Evolutionary conservation across 176 grass and related monocot genomes (phyloP).

Genomic region (Poa annua): DNA sequence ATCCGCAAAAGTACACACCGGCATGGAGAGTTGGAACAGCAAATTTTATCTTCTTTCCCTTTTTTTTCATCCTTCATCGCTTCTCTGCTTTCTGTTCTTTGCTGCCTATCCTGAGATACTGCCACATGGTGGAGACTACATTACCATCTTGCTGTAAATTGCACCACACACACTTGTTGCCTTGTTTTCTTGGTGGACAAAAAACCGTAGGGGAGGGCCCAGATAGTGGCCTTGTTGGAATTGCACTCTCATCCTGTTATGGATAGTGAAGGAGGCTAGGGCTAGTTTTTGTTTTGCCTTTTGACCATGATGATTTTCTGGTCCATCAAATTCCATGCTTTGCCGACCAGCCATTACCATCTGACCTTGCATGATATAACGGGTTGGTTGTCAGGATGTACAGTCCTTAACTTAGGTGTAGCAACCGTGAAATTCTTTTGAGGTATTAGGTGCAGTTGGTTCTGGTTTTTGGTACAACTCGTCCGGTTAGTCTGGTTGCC

Average conservation of each 20-base stretch:
- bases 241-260: constrained; percentile 24
- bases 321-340: constrained; percentile 1
- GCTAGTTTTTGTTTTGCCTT: constrained; percentile 5
- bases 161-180: constrained; percentile 16
- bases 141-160: neutral
- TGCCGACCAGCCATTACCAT: constrained; percentile 25
- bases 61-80: neutral
- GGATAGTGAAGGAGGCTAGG: neutral
- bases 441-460: neutral
- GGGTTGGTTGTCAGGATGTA: neutral
- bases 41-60: constrained; percentile 4
- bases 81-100: constrained; percentile 18
- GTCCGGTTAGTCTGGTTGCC: neutral
- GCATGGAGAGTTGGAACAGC: constrained; percentile 13
- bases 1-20: neutral
- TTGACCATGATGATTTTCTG: constrained; percentile 5
- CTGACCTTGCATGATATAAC: constrained; percentile 4
- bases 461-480: neutral
- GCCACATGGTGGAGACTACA: constrained; percentile 16
- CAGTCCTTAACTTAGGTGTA: neutral
- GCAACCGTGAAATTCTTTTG: neutral
- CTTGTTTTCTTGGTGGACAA: neutral
- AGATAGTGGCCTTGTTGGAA: neutral
- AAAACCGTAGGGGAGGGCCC: neutral
- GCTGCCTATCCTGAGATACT: neutral